Evolutionary conservation across 2,329 filamentous ascomycete genomes (phyloP).

Genomic region (Colletotrichum sansevieriae): DNA sequence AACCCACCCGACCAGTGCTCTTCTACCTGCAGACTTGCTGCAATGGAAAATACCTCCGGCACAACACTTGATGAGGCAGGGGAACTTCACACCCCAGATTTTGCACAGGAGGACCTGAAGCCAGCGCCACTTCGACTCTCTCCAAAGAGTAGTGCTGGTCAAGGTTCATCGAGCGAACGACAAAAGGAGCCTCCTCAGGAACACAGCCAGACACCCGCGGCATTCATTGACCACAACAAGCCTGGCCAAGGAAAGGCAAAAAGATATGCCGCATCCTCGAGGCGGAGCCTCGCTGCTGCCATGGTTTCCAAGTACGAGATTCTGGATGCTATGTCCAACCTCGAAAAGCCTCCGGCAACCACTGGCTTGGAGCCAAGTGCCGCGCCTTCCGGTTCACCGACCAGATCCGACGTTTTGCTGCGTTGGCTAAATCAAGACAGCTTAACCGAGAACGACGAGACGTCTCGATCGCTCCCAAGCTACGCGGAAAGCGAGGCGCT

Average conservation of each 20-base stretch:
- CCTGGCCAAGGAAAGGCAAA: not conserved
- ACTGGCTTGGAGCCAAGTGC: too few relatives aligned
- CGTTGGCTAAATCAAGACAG: too few relatives aligned
- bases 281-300: slow-evolving; percentile 26
- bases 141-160: not conserved
- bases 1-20: too few relatives aligned
- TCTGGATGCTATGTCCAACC: slow-evolving; percentile 10
- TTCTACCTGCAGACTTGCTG: too few relatives aligned
- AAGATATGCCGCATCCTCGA: not conserved
- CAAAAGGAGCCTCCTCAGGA: too few relatives aligned
- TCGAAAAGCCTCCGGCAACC: slow-evolving; percentile 3
- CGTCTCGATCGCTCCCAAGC: not conserved
- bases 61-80: not conserved
- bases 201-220: too few relatives aligned
- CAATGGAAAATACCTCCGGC: too few relatives aligned
- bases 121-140: slow-evolving; percentile 22
- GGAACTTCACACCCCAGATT: not conserved
- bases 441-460: not conserved
- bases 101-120: not conserved
- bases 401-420: too few relatives aligned
- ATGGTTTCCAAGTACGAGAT: slow-evolving; percentile 35
- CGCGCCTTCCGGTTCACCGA: too few relatives aligned
- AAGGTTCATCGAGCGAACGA: not conserved
- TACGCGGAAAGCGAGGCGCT: not conserved
- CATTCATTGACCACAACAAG: too few relatives aligned